These are phyloP conservation scores for Lasiodiplodia theobromae DNA, from an alignment of 2,329 filamentous ascomycete genomes.

Conservation along the genomic window DNA sequence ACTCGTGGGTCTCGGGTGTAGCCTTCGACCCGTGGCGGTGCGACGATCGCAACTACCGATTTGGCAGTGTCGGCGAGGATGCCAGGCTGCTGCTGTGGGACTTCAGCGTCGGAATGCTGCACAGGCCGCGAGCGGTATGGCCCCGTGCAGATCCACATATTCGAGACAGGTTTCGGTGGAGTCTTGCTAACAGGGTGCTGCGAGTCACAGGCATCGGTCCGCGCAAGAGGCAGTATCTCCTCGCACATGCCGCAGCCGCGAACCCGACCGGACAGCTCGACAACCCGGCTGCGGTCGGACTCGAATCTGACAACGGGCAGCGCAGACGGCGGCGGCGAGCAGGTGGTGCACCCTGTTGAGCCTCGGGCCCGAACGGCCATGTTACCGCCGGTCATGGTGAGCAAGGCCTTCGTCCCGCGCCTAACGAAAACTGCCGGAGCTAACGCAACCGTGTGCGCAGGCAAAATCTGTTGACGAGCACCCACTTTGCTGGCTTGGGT, in stretches of 20 bases:
- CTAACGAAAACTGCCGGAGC: slow-evolving; percentile 31
- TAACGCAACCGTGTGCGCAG: slow-evolving; percentile 52
- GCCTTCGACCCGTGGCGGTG: slow-evolving; percentile 98
- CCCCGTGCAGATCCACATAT: slow-evolving; percentile 16
- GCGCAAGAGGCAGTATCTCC: slow-evolving; percentile 63
- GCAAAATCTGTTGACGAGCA: slow-evolving; percentile 85
- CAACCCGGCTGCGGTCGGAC: slow-evolving; percentile 70
- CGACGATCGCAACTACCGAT: slow-evolving; percentile 92
- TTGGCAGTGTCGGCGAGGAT: slow-evolving; percentile 95
- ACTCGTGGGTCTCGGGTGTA: slow-evolving; percentile 92
- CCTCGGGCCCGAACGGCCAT: slow-evolving; percentile 83
- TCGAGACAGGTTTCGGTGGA: slow-evolving; percentile 18
- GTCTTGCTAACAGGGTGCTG: slow-evolving; percentile 22
- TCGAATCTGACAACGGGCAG: slow-evolving; percentile 66
- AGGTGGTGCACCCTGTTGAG: slow-evolving; percentile 78
- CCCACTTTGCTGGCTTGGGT: slow-evolving; percentile 88
- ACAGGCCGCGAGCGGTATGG: slow-evolving; percentile 82
- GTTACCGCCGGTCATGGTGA: slow-evolving; percentile 86
- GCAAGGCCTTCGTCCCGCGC: slow-evolving; percentile 33
- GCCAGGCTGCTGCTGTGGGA: slow-evolving; percentile 92
- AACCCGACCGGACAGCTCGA: slow-evolving; percentile 67
- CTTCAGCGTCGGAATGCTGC: slow-evolving; percentile 95
- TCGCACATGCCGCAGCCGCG: slow-evolving; percentile 58
- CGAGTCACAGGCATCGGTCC: slow-evolving; percentile 57
- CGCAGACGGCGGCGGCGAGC: slow-evolving; percentile 63